A percentile compares a stretch with the other conserved stretches of the same genome.
Evolutionary conservation across 345 rosid genomes (phyloP).

Genomic region (Syzygium oleosum): DNA sequence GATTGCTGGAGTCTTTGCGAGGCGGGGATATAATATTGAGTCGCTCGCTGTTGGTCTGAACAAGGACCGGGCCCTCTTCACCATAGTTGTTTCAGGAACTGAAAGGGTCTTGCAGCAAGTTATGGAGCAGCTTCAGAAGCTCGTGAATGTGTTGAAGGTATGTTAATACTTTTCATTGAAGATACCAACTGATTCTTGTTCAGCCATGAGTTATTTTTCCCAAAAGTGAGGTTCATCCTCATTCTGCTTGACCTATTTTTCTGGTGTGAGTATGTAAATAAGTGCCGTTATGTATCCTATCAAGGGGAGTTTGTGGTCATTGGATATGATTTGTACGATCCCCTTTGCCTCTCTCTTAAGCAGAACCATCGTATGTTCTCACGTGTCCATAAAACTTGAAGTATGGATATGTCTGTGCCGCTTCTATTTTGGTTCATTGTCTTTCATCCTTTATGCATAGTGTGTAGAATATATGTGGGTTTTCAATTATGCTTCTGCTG

Average conservation of each 20-base stretch:
- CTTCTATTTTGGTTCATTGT: background rate
- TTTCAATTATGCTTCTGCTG: background rate
- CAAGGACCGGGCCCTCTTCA: slow-evolving; percentile 89
- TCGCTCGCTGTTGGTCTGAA: slow-evolving; percentile 96
- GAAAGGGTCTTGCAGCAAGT: slow-evolving; percentile 77
- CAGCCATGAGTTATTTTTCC: background rate
- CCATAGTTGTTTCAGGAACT: slow-evolving; percentile 85
- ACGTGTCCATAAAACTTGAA: background rate
- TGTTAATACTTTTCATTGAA: background rate
- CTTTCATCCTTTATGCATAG: background rate
- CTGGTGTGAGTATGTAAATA: background rate
- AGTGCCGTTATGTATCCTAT: background rate
- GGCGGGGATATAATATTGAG: slow-evolving; percentile 94
- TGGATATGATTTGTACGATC: background rate
- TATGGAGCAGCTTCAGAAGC: slow-evolving; percentile 90
- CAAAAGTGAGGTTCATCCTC: background rate
- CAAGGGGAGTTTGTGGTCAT: background rate
- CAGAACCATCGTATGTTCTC: background rate
- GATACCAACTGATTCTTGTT: background rate
- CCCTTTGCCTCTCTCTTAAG: background rate
- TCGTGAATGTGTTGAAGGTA: slow-evolving; percentile 92
- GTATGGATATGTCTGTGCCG: background rate
- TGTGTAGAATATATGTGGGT: background rate
- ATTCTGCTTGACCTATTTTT: background rate
- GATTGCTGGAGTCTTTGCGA: slow-evolving; percentile 94